These are phyloP conservation scores for Cladosporium sp. DNA, from an alignment of 2,329 filamentous ascomycete species.

Conservation along the genomic window DNA sequence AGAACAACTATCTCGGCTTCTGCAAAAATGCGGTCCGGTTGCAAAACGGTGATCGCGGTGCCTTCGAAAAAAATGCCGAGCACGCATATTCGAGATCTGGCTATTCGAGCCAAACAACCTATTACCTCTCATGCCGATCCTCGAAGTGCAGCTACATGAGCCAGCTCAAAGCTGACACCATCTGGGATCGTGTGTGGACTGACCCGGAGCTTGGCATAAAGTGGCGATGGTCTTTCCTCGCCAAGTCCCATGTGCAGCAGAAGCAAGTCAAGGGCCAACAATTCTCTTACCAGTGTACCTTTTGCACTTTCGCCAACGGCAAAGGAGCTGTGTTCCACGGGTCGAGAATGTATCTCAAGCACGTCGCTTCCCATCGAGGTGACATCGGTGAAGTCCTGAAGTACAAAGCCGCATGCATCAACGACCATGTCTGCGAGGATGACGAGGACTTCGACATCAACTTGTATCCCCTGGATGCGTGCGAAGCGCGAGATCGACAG, in stretches of 20 bases:
- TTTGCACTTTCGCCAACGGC: slow-evolving; percentile 45
- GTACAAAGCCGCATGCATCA: slow-evolving; percentile 46
- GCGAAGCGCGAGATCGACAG: slow-evolving; percentile 15
- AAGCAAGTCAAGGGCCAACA: slow-evolving; percentile 34
- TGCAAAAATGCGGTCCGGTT: slow-evolving; percentile 49
- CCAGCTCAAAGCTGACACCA: slow-evolving; percentile 27
- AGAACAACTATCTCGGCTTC: slow-evolving; percentile 41
- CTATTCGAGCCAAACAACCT: slow-evolving; percentile 28
- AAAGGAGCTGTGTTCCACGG: slow-evolving; percentile 42
- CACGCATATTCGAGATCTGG: slow-evolving; percentile 21
- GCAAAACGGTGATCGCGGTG: slow-evolving; percentile 35
- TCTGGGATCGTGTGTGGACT: slow-evolving; percentile 30
- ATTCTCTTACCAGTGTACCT: slow-evolving; percentile 47
- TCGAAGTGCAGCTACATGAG: slow-evolving; percentile 48
- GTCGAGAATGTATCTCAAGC: slow-evolving; percentile 45
- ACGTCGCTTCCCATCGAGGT: slow-evolving; percentile 43
- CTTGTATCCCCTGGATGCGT: slow-evolving; percentile 36
- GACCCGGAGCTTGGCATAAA: slow-evolving; percentile 38
- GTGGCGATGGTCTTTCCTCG: slow-evolving; percentile 50
- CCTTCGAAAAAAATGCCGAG: slow-evolving; percentile 34
- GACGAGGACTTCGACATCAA: slow-evolving; percentile 52
- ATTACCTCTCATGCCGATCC: slow-evolving; percentile 41
- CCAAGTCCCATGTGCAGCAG: slow-evolving; percentile 46
- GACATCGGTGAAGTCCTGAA: slow-evolving; percentile 39
- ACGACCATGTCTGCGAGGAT: slow-evolving; percentile 40